These are phyloP conservation scores for Phlebiopsis gigantea DNA, from an alignment of 768 basidiomycete species.

Conservation along the genomic window DNA sequence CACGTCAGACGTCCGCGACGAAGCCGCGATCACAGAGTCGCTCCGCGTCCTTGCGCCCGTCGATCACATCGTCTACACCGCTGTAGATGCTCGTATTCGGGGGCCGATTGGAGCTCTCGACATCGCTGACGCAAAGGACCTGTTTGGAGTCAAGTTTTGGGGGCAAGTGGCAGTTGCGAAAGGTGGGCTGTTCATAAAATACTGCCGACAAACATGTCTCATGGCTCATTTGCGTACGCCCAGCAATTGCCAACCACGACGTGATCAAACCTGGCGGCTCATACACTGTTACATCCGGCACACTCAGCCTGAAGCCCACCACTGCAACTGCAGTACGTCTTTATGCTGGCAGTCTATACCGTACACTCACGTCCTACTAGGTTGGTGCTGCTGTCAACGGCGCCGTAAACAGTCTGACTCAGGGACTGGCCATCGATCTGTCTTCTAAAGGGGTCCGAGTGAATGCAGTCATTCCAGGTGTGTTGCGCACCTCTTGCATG, in stretches of 20 bases:
- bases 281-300: background rate
- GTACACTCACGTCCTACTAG: background rate
- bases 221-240: background rate
- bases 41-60: background rate
- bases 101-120: background rate
- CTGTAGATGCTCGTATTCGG: background rate
- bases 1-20: background rate
- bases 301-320: background rate
- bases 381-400: background rate
- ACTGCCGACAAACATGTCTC: background rate
- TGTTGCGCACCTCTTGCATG: background rate
- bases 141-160: constrained; percentile 1
- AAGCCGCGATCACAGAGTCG: background rate
- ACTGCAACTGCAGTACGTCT: background rate
- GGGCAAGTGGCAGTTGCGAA: constrained; percentile 1
- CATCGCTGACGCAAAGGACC: background rate
- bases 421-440: background rate
- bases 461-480: background rate
- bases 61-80: constrained; percentile 1
- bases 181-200: no score
- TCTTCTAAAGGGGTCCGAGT: background rate
- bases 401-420: background rate
- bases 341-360: background rate
- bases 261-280: background rate
- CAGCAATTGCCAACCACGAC: background rate